Conservation (phyloP, 176 grass and related monocot genomes). For the Zizania latifolia region DNA sequence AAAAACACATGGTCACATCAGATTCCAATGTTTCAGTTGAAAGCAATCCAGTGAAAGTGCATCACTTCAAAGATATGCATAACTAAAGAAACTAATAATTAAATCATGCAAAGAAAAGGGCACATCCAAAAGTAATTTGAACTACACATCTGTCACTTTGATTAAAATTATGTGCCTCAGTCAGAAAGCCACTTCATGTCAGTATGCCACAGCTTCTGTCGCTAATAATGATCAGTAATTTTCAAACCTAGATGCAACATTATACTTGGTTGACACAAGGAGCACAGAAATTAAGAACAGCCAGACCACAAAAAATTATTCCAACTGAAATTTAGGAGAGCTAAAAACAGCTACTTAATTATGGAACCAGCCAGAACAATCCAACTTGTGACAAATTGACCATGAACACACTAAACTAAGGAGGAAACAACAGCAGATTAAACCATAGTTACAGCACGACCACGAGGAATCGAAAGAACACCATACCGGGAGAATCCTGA, state of each 20-base stretch:
- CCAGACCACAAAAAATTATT: neutral
- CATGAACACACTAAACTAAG: neutral
- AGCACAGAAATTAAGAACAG: neutral
- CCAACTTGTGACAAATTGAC: neutral
- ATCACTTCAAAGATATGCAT: conserved; percentile 8
- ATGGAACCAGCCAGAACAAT: neutral
- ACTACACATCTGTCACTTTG: neutral
- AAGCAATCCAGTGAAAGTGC: neutral
- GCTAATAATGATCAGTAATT: neutral
- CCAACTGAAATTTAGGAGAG: neutral
- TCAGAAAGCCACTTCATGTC: neutral
- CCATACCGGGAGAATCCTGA: conserved; percentile 50
- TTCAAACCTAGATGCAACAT: neutral
- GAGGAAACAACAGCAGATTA: neutral
- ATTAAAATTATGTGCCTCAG: neutral
- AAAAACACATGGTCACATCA: neutral
- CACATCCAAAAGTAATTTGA: neutral
- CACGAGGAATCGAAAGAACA: neutral
- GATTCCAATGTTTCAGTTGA: neutral
- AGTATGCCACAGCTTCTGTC: neutral
- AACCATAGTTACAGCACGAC: neutral
- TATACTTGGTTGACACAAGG: neutral
- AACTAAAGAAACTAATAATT: neutral
- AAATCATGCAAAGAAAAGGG: neutral
- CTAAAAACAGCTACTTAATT: neutral